A percentile compares a stretch with the other conserved stretches of the same genome.
These are phyloP conservation scores for Fraxinus floribunda DNA, from an alignment of 305 asterid species.

Conservation along the genomic window DNA sequence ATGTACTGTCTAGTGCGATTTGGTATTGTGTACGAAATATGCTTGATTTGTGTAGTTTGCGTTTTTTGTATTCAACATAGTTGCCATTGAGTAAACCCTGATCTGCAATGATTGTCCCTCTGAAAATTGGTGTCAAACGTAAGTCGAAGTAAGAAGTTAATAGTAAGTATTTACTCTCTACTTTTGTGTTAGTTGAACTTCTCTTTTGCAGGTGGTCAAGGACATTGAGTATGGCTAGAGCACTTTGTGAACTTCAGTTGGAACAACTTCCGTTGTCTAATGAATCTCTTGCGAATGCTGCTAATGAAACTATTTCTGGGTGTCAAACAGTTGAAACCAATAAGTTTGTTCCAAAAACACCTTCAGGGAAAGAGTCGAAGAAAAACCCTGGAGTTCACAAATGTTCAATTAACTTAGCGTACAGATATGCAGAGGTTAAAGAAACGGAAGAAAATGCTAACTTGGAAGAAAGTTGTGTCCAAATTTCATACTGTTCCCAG, in stretches of 20 bases:
- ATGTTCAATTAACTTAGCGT: constrained; percentile 27
- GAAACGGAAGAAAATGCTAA: constrained; percentile 25
- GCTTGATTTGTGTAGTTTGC: not conserved
- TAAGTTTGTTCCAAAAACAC: constrained; percentile 54
- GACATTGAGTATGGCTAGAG: constrained; percentile 73
- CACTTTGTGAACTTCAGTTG: constrained; percentile 78
- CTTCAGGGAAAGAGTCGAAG: constrained; percentile 56
- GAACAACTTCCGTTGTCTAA: constrained; percentile 39
- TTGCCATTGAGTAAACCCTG: not conserved
- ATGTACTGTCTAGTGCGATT: not conserved
- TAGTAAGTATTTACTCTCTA: not conserved
- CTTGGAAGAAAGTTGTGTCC: constrained; percentile 5
- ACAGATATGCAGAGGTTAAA: constrained; percentile 21
- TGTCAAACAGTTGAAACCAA: constrained; percentile 25
- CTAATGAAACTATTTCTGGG: constrained; percentile 23
- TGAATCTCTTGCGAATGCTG: constrained; percentile 14
- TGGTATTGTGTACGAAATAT: not conserved
- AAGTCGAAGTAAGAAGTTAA: not conserved
- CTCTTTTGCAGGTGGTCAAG: constrained; percentile 65
- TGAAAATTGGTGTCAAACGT: not conserved
- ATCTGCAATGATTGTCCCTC: not conserved
- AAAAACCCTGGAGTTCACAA: constrained; percentile 26
- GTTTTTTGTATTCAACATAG: not conserved
- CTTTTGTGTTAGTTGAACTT: not conserved
- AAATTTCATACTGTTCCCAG: constrained; percentile 22